These are phyloP conservation scores for Aspergillus neoniger DNA, from an alignment of 2,329 filamentous ascomycete species.

Conservation along the genomic window DNA sequence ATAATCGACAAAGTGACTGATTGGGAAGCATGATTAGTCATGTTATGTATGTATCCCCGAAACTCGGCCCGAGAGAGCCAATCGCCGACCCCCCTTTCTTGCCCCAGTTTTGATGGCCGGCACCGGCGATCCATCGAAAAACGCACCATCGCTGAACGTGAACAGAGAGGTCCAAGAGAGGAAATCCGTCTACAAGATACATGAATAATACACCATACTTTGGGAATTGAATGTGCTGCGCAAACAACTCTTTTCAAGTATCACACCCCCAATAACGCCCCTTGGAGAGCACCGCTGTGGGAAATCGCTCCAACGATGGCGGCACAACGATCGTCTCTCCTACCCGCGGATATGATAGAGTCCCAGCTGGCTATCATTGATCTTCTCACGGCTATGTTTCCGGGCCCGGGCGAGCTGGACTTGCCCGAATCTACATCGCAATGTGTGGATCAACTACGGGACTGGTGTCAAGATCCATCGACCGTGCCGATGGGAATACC, in stretches of 20 bases:
- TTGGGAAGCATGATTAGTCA: background rate
- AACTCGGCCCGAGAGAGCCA: too few relatives aligned
- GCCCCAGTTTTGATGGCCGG: too few relatives aligned
- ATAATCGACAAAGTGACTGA: background rate
- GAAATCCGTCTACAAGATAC: too few relatives aligned
- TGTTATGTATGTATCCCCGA: background rate
- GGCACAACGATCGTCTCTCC: conserved; percentile 9
- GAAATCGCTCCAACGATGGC: background rate
- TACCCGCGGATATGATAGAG: conserved; percentile 51
- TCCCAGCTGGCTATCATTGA: conserved; percentile 54
- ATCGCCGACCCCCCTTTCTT: too few relatives aligned
- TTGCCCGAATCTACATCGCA: conserved; percentile 38
- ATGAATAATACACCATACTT: too few relatives aligned
- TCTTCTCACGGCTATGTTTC: conserved; percentile 57
- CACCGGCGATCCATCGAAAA: too few relatives aligned
- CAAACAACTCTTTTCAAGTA: too few relatives aligned
- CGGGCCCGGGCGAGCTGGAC: conserved; percentile 44
- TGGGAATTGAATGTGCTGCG: too few relatives aligned
- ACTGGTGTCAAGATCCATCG: conserved; percentile 28
- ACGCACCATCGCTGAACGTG: too few relatives aligned
- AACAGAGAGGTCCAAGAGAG: too few relatives aligned
- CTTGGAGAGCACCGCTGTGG: background rate
- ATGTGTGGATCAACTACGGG: conserved; percentile 29
- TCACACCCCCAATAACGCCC: too few relatives aligned
- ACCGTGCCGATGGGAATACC: conserved; percentile 20